Evolutionary conservation across 371 early-diverging fungal genomes (phyloP).

Genomic region (Syncephalastrum monosporum): DNA sequence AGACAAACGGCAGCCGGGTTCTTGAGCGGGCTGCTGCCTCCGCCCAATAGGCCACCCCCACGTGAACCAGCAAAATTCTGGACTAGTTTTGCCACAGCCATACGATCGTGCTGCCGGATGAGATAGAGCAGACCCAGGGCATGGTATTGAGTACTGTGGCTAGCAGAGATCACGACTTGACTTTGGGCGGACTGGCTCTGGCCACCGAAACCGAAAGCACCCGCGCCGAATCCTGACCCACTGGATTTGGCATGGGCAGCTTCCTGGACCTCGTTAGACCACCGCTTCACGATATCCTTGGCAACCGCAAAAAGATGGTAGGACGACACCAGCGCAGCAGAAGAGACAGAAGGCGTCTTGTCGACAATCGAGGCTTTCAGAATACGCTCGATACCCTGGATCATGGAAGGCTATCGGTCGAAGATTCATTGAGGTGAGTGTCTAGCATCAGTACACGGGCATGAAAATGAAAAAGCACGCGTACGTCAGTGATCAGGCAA

Average conservation of each 20-base stretch:
- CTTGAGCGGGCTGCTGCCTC: constrained; percentile 60
- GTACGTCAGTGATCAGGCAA: constrained; percentile 93
- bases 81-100: constrained; percentile 96
- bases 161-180: constrained; percentile 54
- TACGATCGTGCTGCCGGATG: constrained; percentile 94
- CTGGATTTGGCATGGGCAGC: constrained; percentile 77
- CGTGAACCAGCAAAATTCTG: constrained; percentile 77
- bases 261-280: constrained; percentile 91
- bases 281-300: constrained; percentile 84
- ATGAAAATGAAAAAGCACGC: background rate
- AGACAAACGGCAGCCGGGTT: constrained; percentile 90
- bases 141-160: constrained; percentile 93
- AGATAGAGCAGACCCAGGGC: constrained; percentile 93
- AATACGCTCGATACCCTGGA: constrained; percentile 94
- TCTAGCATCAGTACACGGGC: background rate
- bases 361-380: constrained; percentile 97
- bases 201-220: constrained; percentile 54
- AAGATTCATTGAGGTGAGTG: background rate
- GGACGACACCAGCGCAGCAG: constrained; percentile 92
- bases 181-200: constrained; percentile 29
- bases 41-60: constrained; percentile 45
- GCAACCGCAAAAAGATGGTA: constrained; percentile 82
- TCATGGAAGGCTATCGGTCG: constrained; percentile 76
- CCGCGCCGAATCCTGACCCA: constrained; percentile 44
- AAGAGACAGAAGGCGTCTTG: constrained; percentile 85